These are phyloP conservation scores for Staphylotrichum tortipilum DNA, from an alignment of 495 filamentous ascomycete species.

Conservation along the genomic window DNA sequence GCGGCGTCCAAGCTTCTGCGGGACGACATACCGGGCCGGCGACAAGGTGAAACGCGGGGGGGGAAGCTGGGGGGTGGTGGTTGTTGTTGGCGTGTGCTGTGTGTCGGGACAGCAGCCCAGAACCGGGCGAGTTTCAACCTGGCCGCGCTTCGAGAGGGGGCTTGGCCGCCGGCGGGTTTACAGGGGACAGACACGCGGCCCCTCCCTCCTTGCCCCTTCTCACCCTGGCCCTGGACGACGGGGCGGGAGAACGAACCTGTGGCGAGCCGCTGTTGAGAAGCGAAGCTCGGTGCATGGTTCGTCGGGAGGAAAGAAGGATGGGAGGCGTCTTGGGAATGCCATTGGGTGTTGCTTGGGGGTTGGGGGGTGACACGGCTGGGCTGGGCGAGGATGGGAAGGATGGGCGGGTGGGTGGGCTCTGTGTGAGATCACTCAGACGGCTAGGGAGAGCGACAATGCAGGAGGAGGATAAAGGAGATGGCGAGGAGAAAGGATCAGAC, in stretches of 20 bases:
- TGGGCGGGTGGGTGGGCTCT: neutral
- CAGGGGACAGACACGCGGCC: neutral
- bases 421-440: no score
- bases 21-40: constrained; percentile 5
- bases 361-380: neutral
- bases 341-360: neutral
- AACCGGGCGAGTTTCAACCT: constrained; percentile 10
- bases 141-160: constrained; percentile 2
- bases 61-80: no score
- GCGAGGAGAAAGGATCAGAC: neutral
- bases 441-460: neutral
- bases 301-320: neutral
- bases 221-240: no score
- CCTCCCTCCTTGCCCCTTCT: no score
- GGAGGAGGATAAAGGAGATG: neutral
- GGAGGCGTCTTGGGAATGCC: neutral
- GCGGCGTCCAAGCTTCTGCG: no score
- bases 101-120: no score
- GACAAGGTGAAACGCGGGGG: constrained; percentile 10
- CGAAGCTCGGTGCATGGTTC: neutral
- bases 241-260: neutral
- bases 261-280: neutral
- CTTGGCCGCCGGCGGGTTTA: neutral
- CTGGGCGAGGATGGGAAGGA: neutral
- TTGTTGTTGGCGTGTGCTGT: no score